Conservation (phyloP, 768 basidiomycete genomes). For the Auricularia cornea region DNA sequence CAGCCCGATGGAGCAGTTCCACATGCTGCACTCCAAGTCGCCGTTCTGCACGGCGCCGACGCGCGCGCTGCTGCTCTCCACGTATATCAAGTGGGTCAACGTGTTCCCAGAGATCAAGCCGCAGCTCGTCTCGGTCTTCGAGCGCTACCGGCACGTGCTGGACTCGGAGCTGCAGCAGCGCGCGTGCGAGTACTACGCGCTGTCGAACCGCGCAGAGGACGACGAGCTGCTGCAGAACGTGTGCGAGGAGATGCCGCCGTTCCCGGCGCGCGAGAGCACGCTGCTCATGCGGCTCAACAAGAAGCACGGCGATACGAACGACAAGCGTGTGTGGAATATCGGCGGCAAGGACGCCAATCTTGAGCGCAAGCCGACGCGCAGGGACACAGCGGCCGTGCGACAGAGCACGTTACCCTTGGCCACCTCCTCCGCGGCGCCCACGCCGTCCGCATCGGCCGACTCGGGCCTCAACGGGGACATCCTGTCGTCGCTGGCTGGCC, state of each 20-base stretch:
- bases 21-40: conserved; percentile 85
- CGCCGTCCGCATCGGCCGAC: conserved; percentile 24
- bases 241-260: conserved; percentile 99
- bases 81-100: conserved; percentile 99
- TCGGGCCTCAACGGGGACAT: conserved; percentile 41
- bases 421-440: conserved; percentile 19
- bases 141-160: conserved; percentile 93
- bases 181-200: conserved; percentile 92
- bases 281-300: conserved; percentile 79
- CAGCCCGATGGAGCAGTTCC: conserved; percentile 91
- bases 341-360: conserved; percentile 90
- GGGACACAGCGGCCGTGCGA: conserved; percentile 33
- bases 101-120: conserved; percentile 98
- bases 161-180: conserved; percentile 97
- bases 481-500: conserved; percentile 70
- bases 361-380: conserved; percentile 52
- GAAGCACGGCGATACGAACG: conserved; percentile 87
- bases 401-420: background rate
- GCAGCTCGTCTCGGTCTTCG: conserved; percentile 89
- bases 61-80: conserved; percentile 85
- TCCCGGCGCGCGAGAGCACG: conserved; percentile 90
- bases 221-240: conserved; percentile 90
- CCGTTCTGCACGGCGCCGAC: conserved; percentile 91
- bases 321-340: conserved; percentile 91
- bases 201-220: conserved; percentile 77